These are phyloP conservation scores for Micractinium conductrix DNA, from an alignment of 139 green algal species.

Conservation along the genomic window DNA sequence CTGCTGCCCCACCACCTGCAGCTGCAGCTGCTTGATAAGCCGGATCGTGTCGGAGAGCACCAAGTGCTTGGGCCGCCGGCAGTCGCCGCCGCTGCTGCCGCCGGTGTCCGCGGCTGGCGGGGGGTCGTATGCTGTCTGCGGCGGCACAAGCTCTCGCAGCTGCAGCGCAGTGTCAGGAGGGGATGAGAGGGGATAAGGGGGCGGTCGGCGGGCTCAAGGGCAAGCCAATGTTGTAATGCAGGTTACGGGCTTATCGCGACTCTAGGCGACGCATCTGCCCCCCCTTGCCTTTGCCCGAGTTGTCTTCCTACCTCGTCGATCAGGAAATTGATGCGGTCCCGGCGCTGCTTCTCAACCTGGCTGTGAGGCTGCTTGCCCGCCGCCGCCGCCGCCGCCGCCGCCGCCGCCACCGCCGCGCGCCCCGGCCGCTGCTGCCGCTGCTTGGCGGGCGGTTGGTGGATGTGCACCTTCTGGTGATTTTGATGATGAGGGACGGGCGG, in stretches of 20 bases:
- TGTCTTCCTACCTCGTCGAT: constrained; percentile 76
- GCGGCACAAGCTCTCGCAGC: constrained; percentile 56
- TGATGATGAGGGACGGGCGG: too few relatives aligned
- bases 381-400: not conserved
- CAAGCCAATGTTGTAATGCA: too few relatives aligned
- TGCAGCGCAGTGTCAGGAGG: too few relatives aligned
- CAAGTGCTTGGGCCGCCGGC: constrained; percentile 19
- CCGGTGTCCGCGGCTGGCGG: not conserved
- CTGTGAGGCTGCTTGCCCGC: constrained; percentile 65
- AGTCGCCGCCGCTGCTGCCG: not conserved
- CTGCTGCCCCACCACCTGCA: too few relatives aligned
- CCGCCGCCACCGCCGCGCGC: not conserved
- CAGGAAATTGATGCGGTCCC: constrained; percentile 81
- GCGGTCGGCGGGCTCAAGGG: not conserved
- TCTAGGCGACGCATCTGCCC: too few relatives aligned
- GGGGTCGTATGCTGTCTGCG: not conserved
- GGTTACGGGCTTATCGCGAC: too few relatives aligned
- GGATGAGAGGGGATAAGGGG: not conserved
- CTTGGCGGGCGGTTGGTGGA: not conserved
- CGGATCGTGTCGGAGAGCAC: constrained; percentile 64
- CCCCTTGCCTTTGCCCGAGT: too few relatives aligned
- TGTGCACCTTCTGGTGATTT: not conserved
- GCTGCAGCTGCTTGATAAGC: constrained; percentile 63
- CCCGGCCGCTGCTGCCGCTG: not conserved
- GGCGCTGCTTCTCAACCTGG: constrained; percentile 82